Conservation (phyloP, 2,329 filamentous ascomycete genomes). For the Aspergillus sp. region DNA sequence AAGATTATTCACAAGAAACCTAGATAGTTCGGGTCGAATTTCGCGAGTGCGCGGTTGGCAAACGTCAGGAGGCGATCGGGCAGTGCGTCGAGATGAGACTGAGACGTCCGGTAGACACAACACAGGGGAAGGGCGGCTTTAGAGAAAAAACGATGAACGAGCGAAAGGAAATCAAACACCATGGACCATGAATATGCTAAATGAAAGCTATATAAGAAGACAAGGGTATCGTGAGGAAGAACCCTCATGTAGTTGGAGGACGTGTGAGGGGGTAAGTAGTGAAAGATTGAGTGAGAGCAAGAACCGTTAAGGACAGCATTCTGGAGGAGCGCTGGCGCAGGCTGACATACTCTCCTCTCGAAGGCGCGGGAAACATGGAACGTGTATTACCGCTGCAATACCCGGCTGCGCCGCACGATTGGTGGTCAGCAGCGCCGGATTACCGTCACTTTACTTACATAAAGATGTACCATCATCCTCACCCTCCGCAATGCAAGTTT, state of each 20-base stretch:
- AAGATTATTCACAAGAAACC: background rate
- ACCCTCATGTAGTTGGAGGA: slow-evolving; percentile 13
- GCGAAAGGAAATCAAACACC: slow-evolving; percentile 18
- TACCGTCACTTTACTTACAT: background rate
- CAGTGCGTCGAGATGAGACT: background rate
- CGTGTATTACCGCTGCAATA: slow-evolving; percentile 15
- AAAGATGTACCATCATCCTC: background rate
- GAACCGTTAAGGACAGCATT: slow-evolving; percentile 14
- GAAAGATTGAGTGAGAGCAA: slow-evolving; percentile 7
- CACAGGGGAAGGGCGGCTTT: slow-evolving; percentile 13
- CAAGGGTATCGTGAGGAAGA: slow-evolving; percentile 7
- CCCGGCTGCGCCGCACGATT: background rate
- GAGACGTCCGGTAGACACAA: slow-evolving; percentile 9
- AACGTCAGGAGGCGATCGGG: background rate
- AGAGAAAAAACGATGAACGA: slow-evolving; percentile 17
- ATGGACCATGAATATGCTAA: slow-evolving; percentile 18
- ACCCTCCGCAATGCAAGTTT: background rate
- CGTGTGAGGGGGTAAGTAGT: slow-evolving; percentile 9
- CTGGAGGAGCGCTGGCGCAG: slow-evolving; percentile 5
- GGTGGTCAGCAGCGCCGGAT: slow-evolving; percentile 8
- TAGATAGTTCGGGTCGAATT: slow-evolving; percentile 1
- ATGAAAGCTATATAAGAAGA: slow-evolving; percentile 16
- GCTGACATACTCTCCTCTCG: slow-evolving; percentile 14
- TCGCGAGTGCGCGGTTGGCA: background rate
- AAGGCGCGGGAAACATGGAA: slow-evolving; percentile 11